A percentile compares a stretch with the other conserved stretches of the same genome.
Evolutionary conservation across 257 asterid species (phyloP).

Genomic region (Thymus quinquecostatus): DNA sequence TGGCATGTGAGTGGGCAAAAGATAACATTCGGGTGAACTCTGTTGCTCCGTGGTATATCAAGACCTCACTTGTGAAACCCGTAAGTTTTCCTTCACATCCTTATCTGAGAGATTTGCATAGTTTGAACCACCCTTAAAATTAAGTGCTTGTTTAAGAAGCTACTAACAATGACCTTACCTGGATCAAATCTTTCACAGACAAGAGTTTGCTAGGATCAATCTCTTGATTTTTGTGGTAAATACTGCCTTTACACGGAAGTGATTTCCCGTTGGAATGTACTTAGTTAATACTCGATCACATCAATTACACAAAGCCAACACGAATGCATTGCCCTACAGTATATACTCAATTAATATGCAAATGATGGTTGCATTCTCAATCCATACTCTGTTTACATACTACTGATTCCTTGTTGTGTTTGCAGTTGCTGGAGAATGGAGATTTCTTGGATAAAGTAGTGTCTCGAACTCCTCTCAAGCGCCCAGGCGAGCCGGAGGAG

Average conservation of each 20-base stretch:
- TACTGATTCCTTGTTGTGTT: conserved; percentile 10
- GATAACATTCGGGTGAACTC: conserved; percentile 85
- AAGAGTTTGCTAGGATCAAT: background rate
- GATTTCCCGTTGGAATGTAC: background rate
- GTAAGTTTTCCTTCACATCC: conserved; percentile 49
- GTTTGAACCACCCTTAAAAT: background rate
- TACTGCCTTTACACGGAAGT: background rate
- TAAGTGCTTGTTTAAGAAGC: background rate
- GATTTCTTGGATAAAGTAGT: conserved; percentile 57
- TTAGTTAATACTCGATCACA: background rate
- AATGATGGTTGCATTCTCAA: background rate
- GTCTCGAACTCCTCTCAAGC: conserved; percentile 76
- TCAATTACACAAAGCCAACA: background rate
- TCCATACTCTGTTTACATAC: background rate
- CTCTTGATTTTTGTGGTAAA: conserved; percentile 8
- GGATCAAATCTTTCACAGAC: background rate
- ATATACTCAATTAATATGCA: too few species aligned
- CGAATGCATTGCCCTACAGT: background rate
- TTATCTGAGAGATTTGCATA: conserved; percentile 7
- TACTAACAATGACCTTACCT: background rate
- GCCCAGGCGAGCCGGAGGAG: conserved; percentile 80
- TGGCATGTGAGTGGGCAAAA: conserved; percentile 98
- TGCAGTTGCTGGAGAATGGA: conserved; percentile 71
- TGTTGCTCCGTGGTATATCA: conserved; percentile 96
- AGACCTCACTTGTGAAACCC: conserved; percentile 71